Evolutionary conservation across 2,329 filamentous ascomycete genomes (phyloP).

Genomic region (Blastomyces parvus): DNA sequence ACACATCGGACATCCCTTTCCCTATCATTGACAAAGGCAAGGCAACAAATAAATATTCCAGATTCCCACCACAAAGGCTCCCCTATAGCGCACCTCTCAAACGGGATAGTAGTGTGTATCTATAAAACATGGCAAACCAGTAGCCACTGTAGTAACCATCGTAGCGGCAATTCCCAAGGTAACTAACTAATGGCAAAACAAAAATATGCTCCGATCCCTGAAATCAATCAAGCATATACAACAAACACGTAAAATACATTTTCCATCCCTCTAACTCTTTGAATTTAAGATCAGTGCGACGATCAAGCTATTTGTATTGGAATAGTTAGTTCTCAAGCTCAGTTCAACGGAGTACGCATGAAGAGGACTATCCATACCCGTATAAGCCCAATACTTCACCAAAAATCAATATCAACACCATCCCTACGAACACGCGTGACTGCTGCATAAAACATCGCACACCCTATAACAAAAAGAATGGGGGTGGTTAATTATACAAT

Average conservation of each 20-base stretch:
- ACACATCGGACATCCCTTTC: background rate
- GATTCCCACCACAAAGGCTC: background rate
- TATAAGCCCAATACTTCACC: constrained; percentile 95
- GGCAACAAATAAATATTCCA: background rate
- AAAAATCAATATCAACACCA: constrained; percentile 98
- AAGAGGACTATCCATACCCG: constrained; percentile 64
- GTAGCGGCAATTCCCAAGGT: background rate
- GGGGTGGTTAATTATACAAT: background rate
- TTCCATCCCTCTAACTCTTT: constrained; percentile 45
- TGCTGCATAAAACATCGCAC: constrained; percentile 95
- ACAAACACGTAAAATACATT: background rate
- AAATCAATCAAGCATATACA: background rate
- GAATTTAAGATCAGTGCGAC: constrained; percentile 87
- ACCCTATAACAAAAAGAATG: constrained; percentile 39
- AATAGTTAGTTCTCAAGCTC: constrained; percentile 12
- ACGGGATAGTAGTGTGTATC: background rate
- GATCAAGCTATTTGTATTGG: constrained; percentile 54
- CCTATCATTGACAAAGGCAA: background rate
- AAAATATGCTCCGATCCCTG: background rate
- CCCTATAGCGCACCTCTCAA: background rate
- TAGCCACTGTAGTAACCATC: background rate
- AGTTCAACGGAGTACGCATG: background rate
- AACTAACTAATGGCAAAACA: background rate
- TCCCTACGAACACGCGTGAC: constrained; percentile 91
- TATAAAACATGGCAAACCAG: background rate